These are phyloP conservation scores for Orbilia javanica DNA, from an alignment of 2,329 filamentous ascomycete species.

Conservation along the genomic window DNA sequence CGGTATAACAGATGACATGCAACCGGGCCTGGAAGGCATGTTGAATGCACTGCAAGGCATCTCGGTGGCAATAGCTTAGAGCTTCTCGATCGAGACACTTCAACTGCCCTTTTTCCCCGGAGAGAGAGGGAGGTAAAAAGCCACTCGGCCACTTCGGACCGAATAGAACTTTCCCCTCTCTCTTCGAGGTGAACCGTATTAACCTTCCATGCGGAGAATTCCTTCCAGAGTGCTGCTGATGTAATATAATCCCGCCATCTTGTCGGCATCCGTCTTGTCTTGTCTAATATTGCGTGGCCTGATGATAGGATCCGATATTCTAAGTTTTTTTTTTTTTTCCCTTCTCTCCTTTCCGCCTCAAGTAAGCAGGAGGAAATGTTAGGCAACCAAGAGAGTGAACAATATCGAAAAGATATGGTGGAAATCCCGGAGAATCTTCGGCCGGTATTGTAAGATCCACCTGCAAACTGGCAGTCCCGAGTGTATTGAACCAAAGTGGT, in stretches of 20 bases:
- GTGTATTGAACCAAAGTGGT: background rate
- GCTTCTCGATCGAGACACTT: constrained; percentile 1
- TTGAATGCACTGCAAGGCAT: background rate
- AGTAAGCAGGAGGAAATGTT: background rate
- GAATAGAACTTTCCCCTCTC: background rate
- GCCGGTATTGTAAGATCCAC: background rate
- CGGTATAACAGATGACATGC: background rate
- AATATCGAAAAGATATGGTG: background rate
- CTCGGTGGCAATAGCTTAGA: background rate
- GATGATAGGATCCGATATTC: constrained; percentile 9
- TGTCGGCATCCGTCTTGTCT: background rate
- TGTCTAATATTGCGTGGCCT: constrained; percentile 23
- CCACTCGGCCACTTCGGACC: constrained; percentile 3
- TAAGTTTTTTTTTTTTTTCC: background rate
- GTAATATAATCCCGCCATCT: background rate
- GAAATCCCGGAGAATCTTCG: constrained; percentile 12
- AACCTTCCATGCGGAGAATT: background rate
- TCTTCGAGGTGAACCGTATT: background rate
- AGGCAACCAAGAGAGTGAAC: background rate
- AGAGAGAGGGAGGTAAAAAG: background rate
- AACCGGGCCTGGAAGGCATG: background rate
- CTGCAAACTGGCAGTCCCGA: too few relatives aligned
- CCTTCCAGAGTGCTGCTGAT: too few relatives aligned
- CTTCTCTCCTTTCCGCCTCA: too few relatives aligned
- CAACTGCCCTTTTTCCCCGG: background rate